phyloP scores from a whole-genome alignment of 495 filamentous ascomycete genomes.

The Hypomontagnella monticulosa region DNA sequence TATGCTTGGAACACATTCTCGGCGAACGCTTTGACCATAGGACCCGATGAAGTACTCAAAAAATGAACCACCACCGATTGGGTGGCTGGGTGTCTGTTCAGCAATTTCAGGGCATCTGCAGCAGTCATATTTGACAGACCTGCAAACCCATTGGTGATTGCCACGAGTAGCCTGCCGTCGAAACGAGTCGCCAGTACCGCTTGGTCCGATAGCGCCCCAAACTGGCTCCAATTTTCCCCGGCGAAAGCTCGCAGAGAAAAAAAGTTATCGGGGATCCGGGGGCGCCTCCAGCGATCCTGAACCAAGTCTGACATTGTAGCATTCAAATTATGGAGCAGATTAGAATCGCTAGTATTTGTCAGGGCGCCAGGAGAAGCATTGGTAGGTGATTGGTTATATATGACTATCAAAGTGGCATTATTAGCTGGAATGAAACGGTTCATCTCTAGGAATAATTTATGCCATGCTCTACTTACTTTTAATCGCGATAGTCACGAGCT shows the following conservation, averaged over 20 bases:
- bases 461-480: no score
- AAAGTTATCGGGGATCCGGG: no score
- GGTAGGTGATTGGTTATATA: no score
- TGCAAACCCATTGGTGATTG: slow-evolving; percentile 14
- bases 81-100: background rate
- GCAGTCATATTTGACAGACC: slow-evolving; percentile 12
- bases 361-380: no score
- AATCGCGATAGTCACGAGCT: no score
- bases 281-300: no score
- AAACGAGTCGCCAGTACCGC: slow-evolving; percentile 4
- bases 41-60: background rate
- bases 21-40: slow-evolving; percentile 12
- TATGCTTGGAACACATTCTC: slow-evolving; percentile 17
- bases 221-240: background rate
- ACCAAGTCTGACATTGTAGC: no score
- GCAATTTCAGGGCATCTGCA: slow-evolving; percentile 4
- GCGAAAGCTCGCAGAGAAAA: background rate
- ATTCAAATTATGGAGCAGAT: background rate
- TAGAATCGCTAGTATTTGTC: no score
- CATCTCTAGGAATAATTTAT: no score
- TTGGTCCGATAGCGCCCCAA: background rate
- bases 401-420: no score
- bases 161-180: background rate
- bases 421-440: no score
- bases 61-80: background rate